These are phyloP conservation scores for Tetrapisispora phaffii DNA, from an alignment of 805 yeast genomes.

Conservation along the genomic window DNA sequence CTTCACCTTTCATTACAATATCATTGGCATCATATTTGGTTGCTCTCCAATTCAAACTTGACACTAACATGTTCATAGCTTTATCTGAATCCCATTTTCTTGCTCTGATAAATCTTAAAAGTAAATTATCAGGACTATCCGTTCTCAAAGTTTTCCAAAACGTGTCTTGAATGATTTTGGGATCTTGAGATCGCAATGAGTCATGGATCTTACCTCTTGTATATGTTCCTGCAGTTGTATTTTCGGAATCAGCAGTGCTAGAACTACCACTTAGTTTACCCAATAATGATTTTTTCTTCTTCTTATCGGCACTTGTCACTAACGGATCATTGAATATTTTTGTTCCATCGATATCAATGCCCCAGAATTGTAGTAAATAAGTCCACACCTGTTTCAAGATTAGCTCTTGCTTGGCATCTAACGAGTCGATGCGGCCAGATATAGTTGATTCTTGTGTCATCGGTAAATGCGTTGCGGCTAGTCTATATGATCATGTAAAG, in stretches of 20 bases:
- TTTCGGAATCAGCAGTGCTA: constrained; percentile 9
- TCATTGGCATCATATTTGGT: constrained; percentile 51
- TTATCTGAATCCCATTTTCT: constrained; percentile 74
- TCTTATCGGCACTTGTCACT: not conserved
- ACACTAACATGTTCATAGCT: constrained; percentile 60
- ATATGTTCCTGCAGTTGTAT: constrained; percentile 2
- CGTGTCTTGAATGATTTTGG: constrained; percentile 40
- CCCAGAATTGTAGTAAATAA: constrained; percentile 49
- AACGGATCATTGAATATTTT: constrained; percentile 9
- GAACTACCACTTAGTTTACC: not conserved
- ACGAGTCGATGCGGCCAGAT: constrained; percentile 3
- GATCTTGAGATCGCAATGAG: constrained; percentile 42
- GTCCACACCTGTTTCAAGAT: constrained; percentile 66
- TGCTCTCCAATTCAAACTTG: constrained; percentile 67
- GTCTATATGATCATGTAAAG: too few species aligned
- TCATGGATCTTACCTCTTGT: constrained; percentile 35
- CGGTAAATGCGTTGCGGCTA: too few species aligned
- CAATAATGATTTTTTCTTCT: constrained; percentile 3
- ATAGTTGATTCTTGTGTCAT: constrained; percentile 8
- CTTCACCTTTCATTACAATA: constrained; percentile 64
- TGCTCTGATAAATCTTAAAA: constrained; percentile 73
- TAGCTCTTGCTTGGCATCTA: constrained; percentile 49
- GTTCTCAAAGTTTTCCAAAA: constrained; percentile 56
- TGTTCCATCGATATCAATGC: constrained; percentile 33
- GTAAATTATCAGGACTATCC: constrained; percentile 72